Conservation (phyloP, 805 yeast genomes). For the Metschnikowia chrysomelidarum region DNA sequence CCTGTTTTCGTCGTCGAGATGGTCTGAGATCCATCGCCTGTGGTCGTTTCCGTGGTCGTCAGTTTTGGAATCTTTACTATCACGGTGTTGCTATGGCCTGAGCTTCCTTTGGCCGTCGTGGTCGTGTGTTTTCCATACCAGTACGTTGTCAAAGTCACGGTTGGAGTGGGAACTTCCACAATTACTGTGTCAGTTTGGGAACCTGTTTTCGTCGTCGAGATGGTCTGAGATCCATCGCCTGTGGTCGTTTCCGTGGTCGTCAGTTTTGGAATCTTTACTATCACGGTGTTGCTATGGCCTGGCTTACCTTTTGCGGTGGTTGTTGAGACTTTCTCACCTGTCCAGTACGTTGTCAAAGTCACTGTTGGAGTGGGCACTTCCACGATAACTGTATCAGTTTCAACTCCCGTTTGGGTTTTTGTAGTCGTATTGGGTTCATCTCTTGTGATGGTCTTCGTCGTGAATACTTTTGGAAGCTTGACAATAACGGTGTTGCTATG, state of each 20-base stretch:
- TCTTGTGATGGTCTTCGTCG: constrained; percentile 15
- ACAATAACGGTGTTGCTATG: constrained; percentile 11
- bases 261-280: constrained; percentile 12
- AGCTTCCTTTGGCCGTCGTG: constrained; percentile 1
- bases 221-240: constrained; percentile 9
- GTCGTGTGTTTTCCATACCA: constrained; percentile 4
- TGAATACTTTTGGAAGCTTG: constrained; percentile 12
- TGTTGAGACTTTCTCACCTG: constrained; percentile 10
- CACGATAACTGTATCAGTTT: constrained; percentile 8
- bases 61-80: not conserved
- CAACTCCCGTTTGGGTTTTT: constrained; percentile 12
- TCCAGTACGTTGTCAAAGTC: constrained; percentile 13
- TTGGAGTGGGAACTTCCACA: constrained; percentile 19
- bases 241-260: not conserved
- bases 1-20: not conserved
- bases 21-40: not conserved
- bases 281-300: constrained; percentile 11
- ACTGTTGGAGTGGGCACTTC: constrained; percentile 9
- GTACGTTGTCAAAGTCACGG: constrained; percentile 4
- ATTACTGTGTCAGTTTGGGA: constrained; percentile 8
- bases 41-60: not conserved
- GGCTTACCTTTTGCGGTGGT: constrained; percentile 8
- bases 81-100: not conserved
- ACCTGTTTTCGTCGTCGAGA: not conserved
- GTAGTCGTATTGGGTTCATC: constrained; percentile 7